phyloP scores from a whole-genome alignment of 2,329 filamentous ascomycete species.

The Colletotrichum navitas region DNA sequence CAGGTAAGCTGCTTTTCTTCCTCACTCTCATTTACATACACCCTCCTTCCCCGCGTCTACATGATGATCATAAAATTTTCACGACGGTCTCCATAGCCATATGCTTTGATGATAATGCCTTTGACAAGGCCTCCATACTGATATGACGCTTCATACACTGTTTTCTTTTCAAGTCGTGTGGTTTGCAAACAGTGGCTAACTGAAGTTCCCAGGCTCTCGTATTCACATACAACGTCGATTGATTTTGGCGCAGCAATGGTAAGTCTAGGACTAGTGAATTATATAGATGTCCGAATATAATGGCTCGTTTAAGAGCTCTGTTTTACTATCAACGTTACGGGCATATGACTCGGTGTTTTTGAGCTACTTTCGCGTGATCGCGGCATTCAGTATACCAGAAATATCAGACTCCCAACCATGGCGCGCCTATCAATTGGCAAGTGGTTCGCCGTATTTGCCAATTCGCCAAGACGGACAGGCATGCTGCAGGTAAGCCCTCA shows the following conservation, averaged over 20 bases:
- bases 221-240: neutral
- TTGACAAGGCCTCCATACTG: constrained; percentile 44
- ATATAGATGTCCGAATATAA: neutral
- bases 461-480: neutral
- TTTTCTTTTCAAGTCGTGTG: constrained; percentile 21
- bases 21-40: too few relatives aligned
- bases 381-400: too few relatives aligned
- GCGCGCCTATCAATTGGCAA: neutral
- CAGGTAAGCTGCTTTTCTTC: constrained; percentile 4
- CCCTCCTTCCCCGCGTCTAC: constrained; percentile 22
- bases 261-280: neutral
- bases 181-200: constrained; percentile 26
- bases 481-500: neutral
- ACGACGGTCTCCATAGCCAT: constrained; percentile 45
- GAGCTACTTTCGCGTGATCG: neutral
- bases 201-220: constrained; percentile 22
- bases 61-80: constrained; percentile 44
- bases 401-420: neutral
- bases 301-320: neutral
- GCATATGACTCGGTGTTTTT: neutral
- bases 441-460: neutral
- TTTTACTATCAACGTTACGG: neutral
- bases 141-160: constrained; percentile 37
- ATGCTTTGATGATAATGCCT: constrained; percentile 44
- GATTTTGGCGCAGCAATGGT: neutral